Evolutionary conservation across 2,329 filamentous ascomycete genomes (phyloP), one percentile per base, ranked within the genome.

Genomic region (Pestalotiopsis sp.): DNA sequence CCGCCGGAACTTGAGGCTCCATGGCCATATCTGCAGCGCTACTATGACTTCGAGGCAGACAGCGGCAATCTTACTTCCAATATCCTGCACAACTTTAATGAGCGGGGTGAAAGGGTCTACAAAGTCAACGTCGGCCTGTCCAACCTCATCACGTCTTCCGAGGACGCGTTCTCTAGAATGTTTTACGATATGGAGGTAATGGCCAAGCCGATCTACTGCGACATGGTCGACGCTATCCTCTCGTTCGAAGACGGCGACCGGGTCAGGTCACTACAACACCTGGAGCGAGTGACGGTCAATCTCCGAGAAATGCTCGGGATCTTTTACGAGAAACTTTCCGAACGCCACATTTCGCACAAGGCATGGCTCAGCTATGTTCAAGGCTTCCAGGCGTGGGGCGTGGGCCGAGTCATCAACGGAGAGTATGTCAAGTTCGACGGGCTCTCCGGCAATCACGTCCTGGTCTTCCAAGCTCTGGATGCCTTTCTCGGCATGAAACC

Each of bases 351-450:
- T 4, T 71, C 77, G 0, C 68, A 68, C 5, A 70, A 70, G 0
- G 75, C 76, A 4, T 82, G 79, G 79, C 66, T 80, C 49, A 72
- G 69, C 13, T 73, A 76, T 61, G 73, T 79, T 1, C 80, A 81
- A 68, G 79, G 80, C 3, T 81, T 81, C 57, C 76, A 77, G 52
- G 79, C 72, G 12, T 82, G 80, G 80, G 80, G 76, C 4, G 70
- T 73, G 45, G 79, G 76, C n/a, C 69, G 74, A 4, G 61, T 74
- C 17, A 61, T 25, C 1, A 65, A 4, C 31, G 74, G 74, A 3
- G 71, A 75, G 65, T 74, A 68, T 57, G 70, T 75, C 27, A 76
- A 78, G 61, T 80, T 74, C 61, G 76, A 80, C 68, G 80, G 80
- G 27, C 71, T 81, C 6, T 78, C 74, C 56, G 80, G 78, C 0